Evolutionary conservation across 1,139 yeast genomes (phyloP).

Genomic region (Debaryomycetaceae sp.): DNA sequence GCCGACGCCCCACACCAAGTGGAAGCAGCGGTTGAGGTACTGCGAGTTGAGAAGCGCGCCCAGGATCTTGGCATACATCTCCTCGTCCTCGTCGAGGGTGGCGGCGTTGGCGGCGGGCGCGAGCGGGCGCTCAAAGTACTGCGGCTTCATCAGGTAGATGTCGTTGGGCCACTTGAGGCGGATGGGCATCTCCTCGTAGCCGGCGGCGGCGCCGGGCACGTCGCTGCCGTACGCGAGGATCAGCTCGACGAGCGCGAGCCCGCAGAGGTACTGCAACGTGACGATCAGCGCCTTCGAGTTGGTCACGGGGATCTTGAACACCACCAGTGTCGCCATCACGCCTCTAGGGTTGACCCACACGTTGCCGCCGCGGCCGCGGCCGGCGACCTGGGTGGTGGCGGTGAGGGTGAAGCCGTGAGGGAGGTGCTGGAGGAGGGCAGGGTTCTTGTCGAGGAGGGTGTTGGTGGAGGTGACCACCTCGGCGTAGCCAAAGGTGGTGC

Average conservation of each 20-base stretch:
- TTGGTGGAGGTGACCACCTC: constrained; percentile 91
- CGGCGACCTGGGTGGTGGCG: constrained; percentile 83
- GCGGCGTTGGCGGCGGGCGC: constrained; percentile 13
- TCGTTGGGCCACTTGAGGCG: constrained; percentile 97
- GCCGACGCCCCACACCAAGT: constrained; percentile 80
- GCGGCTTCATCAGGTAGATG: constrained; percentile 70
- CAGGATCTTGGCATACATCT: constrained; percentile 68
- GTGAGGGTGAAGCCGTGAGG: constrained; percentile 74
- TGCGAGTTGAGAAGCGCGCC: constrained; percentile 86
- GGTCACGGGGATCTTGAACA: constrained; percentile 54
- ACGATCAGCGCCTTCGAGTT: constrained; percentile 43
- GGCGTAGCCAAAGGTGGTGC: constrained; percentile 66
- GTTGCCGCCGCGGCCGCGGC: constrained; percentile 93
- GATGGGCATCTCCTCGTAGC: constrained; percentile 72
- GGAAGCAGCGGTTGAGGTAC: constrained; percentile 51
- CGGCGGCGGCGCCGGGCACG: constrained; percentile 39
- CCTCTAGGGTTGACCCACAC: constrained; percentile 96
- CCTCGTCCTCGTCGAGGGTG: constrained; percentile 38
- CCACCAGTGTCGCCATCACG: constrained; percentile 75
- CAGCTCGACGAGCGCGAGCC: constrained; percentile 81
- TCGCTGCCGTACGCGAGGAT: constrained; percentile 55
- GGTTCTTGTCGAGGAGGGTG: constrained; percentile 71
- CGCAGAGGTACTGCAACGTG: constrained; percentile 80
- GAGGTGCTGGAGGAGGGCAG: constrained; percentile 47
- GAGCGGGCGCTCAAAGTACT: constrained; percentile 31